Conservation (phyloP, 192 early-diverging fungal genomes). For the Diversispora epigaea region DNA sequence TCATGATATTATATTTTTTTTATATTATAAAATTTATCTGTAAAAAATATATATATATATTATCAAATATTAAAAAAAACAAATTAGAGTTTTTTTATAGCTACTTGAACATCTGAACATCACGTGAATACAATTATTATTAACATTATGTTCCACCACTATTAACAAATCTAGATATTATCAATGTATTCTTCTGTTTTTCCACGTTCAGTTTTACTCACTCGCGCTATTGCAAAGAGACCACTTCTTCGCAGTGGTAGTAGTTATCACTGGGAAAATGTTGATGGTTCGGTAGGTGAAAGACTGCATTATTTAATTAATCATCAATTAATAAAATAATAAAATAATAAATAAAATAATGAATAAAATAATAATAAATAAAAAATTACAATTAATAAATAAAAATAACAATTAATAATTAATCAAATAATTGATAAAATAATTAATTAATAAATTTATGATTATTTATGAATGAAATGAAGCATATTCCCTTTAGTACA, state of each 20-base stretch:
- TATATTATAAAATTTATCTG: not conserved
- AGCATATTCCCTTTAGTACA: constrained; percentile 64
- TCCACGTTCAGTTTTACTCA: constrained; percentile 42
- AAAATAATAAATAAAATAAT: not conserved
- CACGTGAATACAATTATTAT: no score
- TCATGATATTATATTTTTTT: not conserved
- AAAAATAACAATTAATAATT: no score
- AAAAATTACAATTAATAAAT: no score
- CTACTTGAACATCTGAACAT: no score
- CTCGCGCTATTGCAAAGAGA: constrained; percentile 36
- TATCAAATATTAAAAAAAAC: no score
- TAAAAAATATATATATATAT: no score
- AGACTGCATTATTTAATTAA: not conserved
- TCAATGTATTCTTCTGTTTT: constrained; percentile 31
- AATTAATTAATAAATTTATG: not conserved
- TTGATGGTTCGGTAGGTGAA: constrained; percentile 33
- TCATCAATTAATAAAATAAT: not conserved
- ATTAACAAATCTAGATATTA: not conserved
- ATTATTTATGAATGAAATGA: not conserved
- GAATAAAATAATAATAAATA: no score
- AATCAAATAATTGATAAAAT: no score
- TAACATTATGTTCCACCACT: not conserved
- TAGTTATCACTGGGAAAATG: constrained; percentile 45
- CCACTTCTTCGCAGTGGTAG: constrained; percentile 35
- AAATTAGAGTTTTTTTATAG: no score